These are phyloP conservation scores for Myriosclerotinia duriaeana DNA, from an alignment of 2,329 filamentous ascomycete species.

Conservation along the genomic window DNA sequence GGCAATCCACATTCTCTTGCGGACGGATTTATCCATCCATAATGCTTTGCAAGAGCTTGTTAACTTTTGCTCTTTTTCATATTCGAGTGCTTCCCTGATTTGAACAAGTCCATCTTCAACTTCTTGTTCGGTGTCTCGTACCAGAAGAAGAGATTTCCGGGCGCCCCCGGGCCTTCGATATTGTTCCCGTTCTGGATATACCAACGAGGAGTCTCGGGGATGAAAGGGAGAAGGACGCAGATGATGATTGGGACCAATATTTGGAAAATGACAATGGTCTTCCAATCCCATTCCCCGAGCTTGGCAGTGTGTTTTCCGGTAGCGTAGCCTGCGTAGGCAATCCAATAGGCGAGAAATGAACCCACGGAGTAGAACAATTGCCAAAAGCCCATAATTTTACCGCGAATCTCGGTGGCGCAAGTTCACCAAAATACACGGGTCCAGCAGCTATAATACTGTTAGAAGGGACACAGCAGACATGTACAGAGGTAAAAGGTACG, in stretches of 20 bases:
- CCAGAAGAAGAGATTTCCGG: slow-evolving; percentile 49
- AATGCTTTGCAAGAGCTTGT: slow-evolving; percentile 60
- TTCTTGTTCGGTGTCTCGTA: slow-evolving; percentile 63
- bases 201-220: slow-evolving; percentile 70
- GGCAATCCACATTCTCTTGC: slow-evolving; percentile 64
- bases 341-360: slow-evolving; percentile 37
- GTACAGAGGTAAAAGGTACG: slow-evolving; percentile 29
- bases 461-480: neutral
- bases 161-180: slow-evolving; percentile 50
- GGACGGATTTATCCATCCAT: slow-evolving; percentile 67
- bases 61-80: slow-evolving; percentile 67
- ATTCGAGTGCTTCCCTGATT: slow-evolving; percentile 68
- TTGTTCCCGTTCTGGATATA: slow-evolving; percentile 59
- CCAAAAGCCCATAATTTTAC: slow-evolving; percentile 69
- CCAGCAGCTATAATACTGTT: slow-evolving; percentile 41
- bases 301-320: slow-evolving; percentile 28
- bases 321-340: slow-evolving; percentile 34
- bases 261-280: slow-evolving; percentile 71
- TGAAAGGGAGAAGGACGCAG: slow-evolving; percentile 60
- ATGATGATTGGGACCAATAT: slow-evolving; percentile 65
- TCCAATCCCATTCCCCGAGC: slow-evolving; percentile 69
- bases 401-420: slow-evolving; percentile 63
- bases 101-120: slow-evolving; percentile 60
- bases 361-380: slow-evolving; percentile 66
- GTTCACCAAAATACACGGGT: slow-evolving; percentile 69